These are phyloP conservation scores for Verticillium dahliae DNA, from an alignment of 2,329 filamentous ascomycete species.

Conservation along the genomic window DNA sequence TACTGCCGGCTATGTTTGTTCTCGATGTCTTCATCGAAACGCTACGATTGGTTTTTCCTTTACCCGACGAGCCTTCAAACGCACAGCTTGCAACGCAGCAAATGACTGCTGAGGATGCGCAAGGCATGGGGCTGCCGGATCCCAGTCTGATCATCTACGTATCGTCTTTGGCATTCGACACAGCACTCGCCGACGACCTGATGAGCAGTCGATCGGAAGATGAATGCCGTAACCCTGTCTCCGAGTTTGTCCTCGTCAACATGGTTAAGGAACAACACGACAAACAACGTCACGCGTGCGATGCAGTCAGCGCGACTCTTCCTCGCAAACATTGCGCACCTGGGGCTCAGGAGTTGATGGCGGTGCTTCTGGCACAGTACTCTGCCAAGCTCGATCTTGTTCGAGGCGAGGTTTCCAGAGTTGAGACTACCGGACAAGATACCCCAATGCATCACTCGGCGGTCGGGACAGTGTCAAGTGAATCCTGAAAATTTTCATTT, in stretches of 20 bases:
- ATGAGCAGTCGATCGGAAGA: background rate
- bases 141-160: background rate
- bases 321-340: background rate
- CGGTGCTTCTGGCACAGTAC: background rate
- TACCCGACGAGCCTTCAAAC: background rate
- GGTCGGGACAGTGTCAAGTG: background rate
- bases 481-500: background rate
- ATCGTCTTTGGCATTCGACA: background rate
- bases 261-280: background rate
- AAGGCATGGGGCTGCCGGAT: background rate
- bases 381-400: background rate
- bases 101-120: background rate
- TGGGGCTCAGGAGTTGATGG: background rate
- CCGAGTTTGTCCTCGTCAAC: background rate
- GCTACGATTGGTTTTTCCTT: constrained; percentile 1
- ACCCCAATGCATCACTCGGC: background rate
- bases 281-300: background rate
- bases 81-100: background rate
- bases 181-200: background rate
- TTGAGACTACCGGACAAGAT: background rate
- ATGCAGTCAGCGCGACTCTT: background rate
- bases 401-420: background rate
- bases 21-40: constrained; percentile 4
- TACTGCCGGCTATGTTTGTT: constrained; percentile 4
- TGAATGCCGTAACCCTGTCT: background rate